Evolutionary conservation across 371 early-diverging fungal genomes (phyloP).

Genomic region (Saksenaea oblongispora): DNA sequence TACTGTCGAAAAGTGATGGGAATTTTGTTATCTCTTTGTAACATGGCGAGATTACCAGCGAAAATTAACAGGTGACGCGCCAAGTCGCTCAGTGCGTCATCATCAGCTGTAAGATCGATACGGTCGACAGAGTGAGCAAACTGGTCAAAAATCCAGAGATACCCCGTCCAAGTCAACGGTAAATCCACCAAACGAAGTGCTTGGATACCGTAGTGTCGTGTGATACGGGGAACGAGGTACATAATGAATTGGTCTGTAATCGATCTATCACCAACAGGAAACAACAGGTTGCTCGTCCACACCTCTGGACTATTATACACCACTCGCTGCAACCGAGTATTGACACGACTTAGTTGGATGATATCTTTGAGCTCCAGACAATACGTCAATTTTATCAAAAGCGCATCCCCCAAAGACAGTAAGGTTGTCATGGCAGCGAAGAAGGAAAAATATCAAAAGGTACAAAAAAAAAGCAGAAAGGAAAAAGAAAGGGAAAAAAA

Average conservation of each 20-base stretch:
- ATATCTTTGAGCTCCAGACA: slow-evolving; percentile 19
- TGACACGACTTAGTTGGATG: slow-evolving; percentile 12
- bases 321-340: slow-evolving; percentile 15
- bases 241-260: slow-evolving; percentile 40
- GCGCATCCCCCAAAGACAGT: background rate
- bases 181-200: slow-evolving; percentile 30
- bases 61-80: slow-evolving; percentile 35
- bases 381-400: slow-evolving; percentile 9
- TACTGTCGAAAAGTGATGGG: slow-evolving; percentile 48
- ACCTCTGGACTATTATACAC: slow-evolving; percentile 32
- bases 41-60: slow-evolving; percentile 38
- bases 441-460: background rate
- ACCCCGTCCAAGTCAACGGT: slow-evolving; percentile 38
- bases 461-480: slow-evolving; percentile 6
- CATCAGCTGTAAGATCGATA: slow-evolving; percentile 25
- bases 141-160: slow-evolving; percentile 45
- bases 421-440: background rate
- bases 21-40: slow-evolving; percentile 39
- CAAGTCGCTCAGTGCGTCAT: slow-evolving; percentile 15
- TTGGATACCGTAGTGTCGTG: slow-evolving; percentile 38
- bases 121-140: slow-evolving; percentile 43
- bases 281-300: slow-evolving; percentile 34
- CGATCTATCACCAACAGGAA: slow-evolving; percentile 26
- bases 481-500: background rate
- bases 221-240: slow-evolving; percentile 32